Evolutionary conservation across 2,329 filamentous ascomycete species (phyloP), one percentile per base, ranked within the genome.

Genomic region (Metarhizium robertsii): DNA sequence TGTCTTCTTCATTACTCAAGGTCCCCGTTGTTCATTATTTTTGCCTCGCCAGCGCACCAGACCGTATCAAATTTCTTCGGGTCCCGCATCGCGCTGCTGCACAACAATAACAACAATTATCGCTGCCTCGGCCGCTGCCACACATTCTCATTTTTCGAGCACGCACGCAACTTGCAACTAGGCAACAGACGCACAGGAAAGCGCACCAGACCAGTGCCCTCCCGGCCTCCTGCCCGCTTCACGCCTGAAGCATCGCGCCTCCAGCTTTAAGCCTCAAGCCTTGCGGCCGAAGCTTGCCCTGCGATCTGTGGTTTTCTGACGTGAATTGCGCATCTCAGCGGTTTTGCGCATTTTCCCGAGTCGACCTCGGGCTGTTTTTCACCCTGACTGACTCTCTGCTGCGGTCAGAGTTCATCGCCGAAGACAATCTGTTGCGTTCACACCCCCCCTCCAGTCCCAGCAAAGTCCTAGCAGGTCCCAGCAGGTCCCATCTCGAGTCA

Each of bases 21-120:
- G 4, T n/a, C 61, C 64, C 61, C 61, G 59, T 67, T 64, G 62
- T 65, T 60, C 60, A 62, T 62, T 64, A 61, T 29, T 48, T 30
- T 6, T 18, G 20, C 43, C 20, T 48, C 52, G 56, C 54, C 54
- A 55, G 58, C 53, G 63, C 55, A 55, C 25, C 25, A 25, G 25
- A 25, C 50, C 62, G 63, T 60, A 66, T 65, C 63, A 68, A 68
- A 67, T 64, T 62, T 68, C 62, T 65, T 67, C 65, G 30, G 58
- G 61, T 63, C 62, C 65, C 65, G 56, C 60, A 55, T 49, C 54
- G 54, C 53, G 47, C 54, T 45, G 54, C 53, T 50, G 46, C 53
- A 32, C 57, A 50, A 56, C 52, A 53, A 58, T 16, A 16, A 16
- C n/a, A 18, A 18, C 40, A 18, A 16, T 45, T 25, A 20, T 45